phyloP scores from a whole-genome alignment of 495 filamentous ascomycete genomes.

The Aspergillus leporis region DNA sequence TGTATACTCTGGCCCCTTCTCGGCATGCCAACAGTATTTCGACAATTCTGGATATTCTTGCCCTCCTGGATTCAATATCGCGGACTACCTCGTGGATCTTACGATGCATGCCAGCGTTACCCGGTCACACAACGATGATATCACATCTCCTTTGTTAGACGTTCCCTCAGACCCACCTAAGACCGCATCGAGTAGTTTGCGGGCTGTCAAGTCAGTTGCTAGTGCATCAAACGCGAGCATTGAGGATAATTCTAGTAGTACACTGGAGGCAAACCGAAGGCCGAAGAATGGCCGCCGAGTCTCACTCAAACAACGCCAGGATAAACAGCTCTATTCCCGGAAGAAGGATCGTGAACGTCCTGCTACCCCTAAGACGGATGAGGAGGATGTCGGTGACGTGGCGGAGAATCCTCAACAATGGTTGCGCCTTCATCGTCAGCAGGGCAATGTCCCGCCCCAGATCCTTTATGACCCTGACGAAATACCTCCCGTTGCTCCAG shows the following conservation, averaged over 20 bases:
- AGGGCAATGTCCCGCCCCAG: slow-evolving; percentile 60
- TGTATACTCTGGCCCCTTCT: slow-evolving; percentile 90
- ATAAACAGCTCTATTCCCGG: slow-evolving; percentile 85
- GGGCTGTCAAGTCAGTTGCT: slow-evolving; percentile 87
- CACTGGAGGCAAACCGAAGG: slow-evolving; percentile 57
- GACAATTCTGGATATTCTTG: slow-evolving; percentile 87
- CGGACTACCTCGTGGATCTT: slow-evolving; percentile 94
- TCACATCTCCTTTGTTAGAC: slow-evolving; percentile 41
- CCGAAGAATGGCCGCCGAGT: slow-evolving; percentile 67
- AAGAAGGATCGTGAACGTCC: slow-evolving; percentile 62
- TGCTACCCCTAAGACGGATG: slow-evolving; percentile 62
- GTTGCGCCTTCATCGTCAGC: slow-evolving; percentile 68
- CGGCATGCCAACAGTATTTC: slow-evolving; percentile 89
- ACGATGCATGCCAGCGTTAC: slow-evolving; percentile 87
- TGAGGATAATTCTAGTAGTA: slow-evolving; percentile 57
- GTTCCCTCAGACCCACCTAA: slow-evolving; percentile 50
- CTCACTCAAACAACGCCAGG: slow-evolving; percentile 80
- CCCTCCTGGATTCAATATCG: slow-evolving; percentile 97
- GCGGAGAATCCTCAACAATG: slow-evolving; percentile 62
- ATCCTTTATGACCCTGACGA: slow-evolving; percentile 73
- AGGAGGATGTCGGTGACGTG: slow-evolving; percentile 65
- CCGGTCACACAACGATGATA: slow-evolving; percentile 58
- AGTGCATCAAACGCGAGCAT: slow-evolving; percentile 71
- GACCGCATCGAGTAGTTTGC: slow-evolving; percentile 81
- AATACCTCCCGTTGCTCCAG: slow-evolving; percentile 64